Evolutionary conservation across 192 early-diverging fungal genomes (phyloP).

Genomic region (Coemansia umbellata): DNA sequence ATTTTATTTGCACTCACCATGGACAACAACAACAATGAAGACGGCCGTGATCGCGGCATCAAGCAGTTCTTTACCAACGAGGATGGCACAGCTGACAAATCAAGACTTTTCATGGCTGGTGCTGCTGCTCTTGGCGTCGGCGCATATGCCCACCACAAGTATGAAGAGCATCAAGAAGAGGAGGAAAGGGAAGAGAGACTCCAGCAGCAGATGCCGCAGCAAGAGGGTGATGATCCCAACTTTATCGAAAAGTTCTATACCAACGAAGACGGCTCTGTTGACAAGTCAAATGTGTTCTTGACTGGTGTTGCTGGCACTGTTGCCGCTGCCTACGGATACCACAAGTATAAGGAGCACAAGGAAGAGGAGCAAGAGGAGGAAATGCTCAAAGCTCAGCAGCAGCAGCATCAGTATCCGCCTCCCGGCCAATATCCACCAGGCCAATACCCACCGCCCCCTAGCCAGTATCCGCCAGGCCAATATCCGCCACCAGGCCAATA

Average conservation of each 20-base stretch:
- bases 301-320: constrained; percentile 10
- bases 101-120: neutral
- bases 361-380: constrained; percentile 13
- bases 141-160: constrained; percentile 15
- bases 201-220: constrained; percentile 4
- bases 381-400: constrained; percentile 6
- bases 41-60: neutral
- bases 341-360: constrained; percentile 21
- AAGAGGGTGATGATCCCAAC: constrained; percentile 5
- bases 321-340: constrained; percentile 16
- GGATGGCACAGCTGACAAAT: constrained; percentile 11
- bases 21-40: neutral
- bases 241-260: constrained; percentile 16
- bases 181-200: constrained; percentile 7
- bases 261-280: constrained; percentile 20
- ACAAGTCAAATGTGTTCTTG: constrained; percentile 26
- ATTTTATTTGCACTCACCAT: too few relatives aligned
- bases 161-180: constrained; percentile 4
- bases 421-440: neutral
- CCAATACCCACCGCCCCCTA: neutral
- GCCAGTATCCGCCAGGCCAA: neutral
- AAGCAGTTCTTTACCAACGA: constrained; percentile 15
- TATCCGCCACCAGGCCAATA: constrained; percentile 4
- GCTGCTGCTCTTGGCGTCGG: constrained; percentile 5
- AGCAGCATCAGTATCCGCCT: constrained; percentile 7